These are phyloP conservation scores for Tricholoma hemisulphureum DNA, from an alignment of 768 basidiomycete species.

Conservation along the genomic window DNA sequence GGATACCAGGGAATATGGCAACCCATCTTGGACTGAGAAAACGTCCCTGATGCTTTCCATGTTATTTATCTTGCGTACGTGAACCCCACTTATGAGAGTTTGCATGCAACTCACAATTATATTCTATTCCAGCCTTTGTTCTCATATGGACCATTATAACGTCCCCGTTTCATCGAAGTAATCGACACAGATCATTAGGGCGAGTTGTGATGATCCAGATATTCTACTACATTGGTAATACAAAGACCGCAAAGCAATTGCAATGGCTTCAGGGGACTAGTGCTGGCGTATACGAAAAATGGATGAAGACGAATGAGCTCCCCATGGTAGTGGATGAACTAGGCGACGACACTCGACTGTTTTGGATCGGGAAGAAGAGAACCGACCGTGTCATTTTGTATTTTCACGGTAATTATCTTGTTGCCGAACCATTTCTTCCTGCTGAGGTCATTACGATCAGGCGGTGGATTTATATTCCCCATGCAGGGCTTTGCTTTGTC, in stretches of 20 bases:
- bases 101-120: not conserved
- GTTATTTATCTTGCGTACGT: slow-evolving; percentile 13
- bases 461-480: slow-evolving; percentile 28
- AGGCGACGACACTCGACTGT: slow-evolving; percentile 23
- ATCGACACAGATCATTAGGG: slow-evolving; percentile 19
- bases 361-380: slow-evolving; percentile 35
- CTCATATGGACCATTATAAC: slow-evolving; percentile 17
- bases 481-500: slow-evolving; percentile 15
- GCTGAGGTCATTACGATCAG: slow-evolving; percentile 10
- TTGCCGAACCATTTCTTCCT: not conserved
- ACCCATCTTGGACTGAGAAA: slow-evolving; percentile 13
- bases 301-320: slow-evolving; percentile 20
- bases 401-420: slow-evolving; percentile 25
- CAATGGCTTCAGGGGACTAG: slow-evolving; percentile 21
- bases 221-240: slow-evolving; percentile 5
- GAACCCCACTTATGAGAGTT: not conserved
- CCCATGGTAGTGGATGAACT: slow-evolving; percentile 27
- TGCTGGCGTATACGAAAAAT: slow-evolving; percentile 19
- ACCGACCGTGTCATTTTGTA: slow-evolving; percentile 31
- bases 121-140: slow-evolving; percentile 9
- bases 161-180: slow-evolving; percentile 14
- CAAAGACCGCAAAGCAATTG: slow-evolving; percentile 20
- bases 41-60: slow-evolving; percentile 1
- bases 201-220: slow-evolving; percentile 19
- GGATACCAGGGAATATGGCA: slow-evolving; percentile 7